Evolutionary conservation across 768 basidiomycete species (phyloP).

Genomic region (Polyporus arcularius): DNA sequence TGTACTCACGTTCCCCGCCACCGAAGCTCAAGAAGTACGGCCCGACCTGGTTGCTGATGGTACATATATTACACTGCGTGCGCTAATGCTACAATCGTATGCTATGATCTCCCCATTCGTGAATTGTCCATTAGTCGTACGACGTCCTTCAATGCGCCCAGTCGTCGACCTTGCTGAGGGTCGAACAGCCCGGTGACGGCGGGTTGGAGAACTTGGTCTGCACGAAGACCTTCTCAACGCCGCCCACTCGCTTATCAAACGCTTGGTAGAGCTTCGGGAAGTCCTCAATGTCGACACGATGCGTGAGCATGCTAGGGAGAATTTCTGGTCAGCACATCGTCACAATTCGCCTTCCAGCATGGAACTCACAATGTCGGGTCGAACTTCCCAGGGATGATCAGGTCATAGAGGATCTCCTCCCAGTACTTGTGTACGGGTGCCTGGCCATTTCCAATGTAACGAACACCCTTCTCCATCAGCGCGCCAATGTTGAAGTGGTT

Average conservation of each 20-base stretch:
- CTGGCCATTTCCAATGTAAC: slow-evolving; percentile 74
- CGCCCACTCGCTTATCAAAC: slow-evolving; percentile 57
- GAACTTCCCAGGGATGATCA: slow-evolving; percentile 64
- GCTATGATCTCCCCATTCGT: background rate
- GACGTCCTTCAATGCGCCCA: slow-evolving; percentile 28
- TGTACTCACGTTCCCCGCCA: background rate
- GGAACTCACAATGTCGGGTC: slow-evolving; percentile 58
- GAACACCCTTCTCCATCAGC: slow-evolving; percentile 75
- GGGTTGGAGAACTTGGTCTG: slow-evolving; percentile 56
- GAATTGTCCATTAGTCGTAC: too few species aligned
- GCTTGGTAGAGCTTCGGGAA: slow-evolving; percentile 62
- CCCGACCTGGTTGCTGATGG: background rate
- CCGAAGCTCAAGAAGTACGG: background rate
- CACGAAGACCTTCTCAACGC: slow-evolving; percentile 75
- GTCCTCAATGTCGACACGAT: slow-evolving; percentile 67
- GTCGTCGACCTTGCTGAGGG: slow-evolving; percentile 54
- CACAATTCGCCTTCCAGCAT: background rate
- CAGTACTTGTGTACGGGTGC: slow-evolving; percentile 76
- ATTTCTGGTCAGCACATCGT: background rate
- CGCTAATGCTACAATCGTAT: background rate
- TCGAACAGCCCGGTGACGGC: slow-evolving; percentile 52
- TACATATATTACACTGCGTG: background rate
- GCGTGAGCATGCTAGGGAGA: slow-evolving; percentile 46
- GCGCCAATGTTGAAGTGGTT: slow-evolving; percentile 73
- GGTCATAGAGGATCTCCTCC: slow-evolving; percentile 67